Evolutionary conservation across 23 red algal genomes (phyloP).

Genomic region (Rhodosorus marinus): DNA sequence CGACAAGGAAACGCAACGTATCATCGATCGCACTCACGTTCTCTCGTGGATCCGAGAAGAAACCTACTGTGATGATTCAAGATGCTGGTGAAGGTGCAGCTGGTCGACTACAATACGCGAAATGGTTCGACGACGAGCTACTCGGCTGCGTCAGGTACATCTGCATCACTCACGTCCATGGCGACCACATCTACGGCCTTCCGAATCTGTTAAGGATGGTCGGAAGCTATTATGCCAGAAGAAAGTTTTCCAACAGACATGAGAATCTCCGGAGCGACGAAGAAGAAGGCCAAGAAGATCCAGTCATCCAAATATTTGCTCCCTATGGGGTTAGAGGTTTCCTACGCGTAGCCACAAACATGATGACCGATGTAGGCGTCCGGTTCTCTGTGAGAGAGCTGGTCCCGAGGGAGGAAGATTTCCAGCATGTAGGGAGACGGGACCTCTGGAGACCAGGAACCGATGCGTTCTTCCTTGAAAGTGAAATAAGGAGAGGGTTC

Average conservation of each 20-base stretch:
- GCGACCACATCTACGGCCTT: conserved; percentile 82
- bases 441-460: conserved; percentile 1
- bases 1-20: conserved; percentile 54
- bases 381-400: conserved; percentile 49
- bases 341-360: conserved; percentile 39
- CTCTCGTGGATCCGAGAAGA: neutral
- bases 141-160: conserved; percentile 52
- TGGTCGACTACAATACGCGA: conserved; percentile 17
- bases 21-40: conserved; percentile 27
- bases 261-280: neutral
- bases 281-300: neutral
- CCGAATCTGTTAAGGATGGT: conserved; percentile 25
- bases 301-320: conserved; percentile 57
- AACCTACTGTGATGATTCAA: conserved; percentile 37
- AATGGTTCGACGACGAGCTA: conserved; percentile 53
- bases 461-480: conserved; percentile 26
- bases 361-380: conserved; percentile 34
- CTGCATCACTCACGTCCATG: conserved; percentile 91
- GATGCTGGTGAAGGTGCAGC: conserved; percentile 60
- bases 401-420: conserved; percentile 36
- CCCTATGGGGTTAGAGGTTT: conserved; percentile 71
- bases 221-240: conserved; percentile 26
- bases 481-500: neutral
- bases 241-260: conserved; percentile 15
- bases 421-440: conserved; percentile 15